Base-by-base conservation (phyloP, 2,329 filamentous ascomycete species). In the Trichothecium roseum region DNA sequence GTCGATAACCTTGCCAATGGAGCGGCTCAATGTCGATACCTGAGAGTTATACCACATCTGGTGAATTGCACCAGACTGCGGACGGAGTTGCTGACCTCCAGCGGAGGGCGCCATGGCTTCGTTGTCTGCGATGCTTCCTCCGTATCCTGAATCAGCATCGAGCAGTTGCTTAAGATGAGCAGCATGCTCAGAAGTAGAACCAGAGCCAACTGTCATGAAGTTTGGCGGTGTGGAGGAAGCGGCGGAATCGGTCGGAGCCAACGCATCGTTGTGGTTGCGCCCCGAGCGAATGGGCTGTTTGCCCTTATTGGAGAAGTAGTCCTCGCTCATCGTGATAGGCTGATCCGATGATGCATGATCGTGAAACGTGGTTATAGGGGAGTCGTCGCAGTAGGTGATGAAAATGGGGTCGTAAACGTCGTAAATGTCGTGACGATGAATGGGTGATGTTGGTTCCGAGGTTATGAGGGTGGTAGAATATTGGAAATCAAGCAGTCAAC, bases 21-120 rank as follows among this genome's bases (percentile, higher is more conserved):
- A 83, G 40, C 88, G 81, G 30, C 78, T 85, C n/a, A 98, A 74
- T 22, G 84, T 78, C 5, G 80, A 84, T 40, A 88, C 79, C 56
- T 96, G 94, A 50, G 86, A 78, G 58, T 96, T 96, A 63, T 94
- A 95, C 69, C 84, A 85, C 45, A 96, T 72, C 62, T 96, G 91
- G 52, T 94, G 82, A 33, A 95, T 78, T 58, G 94, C 85, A 52
- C 81, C 84, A 27, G 85, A 81, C 45, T 89, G 76, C 30, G 60
- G 57, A 9, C 51, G 52, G 44, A 61, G 57, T 20, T 59, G 54
- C 34, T 61, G 59, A 37, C 64, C 54, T 32, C 64, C 57, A 31
- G 64, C 62, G 30, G 60, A 55, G 29, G 64, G 60, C 45, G 66
- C 63, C 54, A 64, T 66, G 30, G 50, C 55, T 45, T 72, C 72